Percentiles rank a stretch among this genome's conserved stretches.
Conservation (phyloP, 345 rosid species). For the Salix purpurea region DNA sequence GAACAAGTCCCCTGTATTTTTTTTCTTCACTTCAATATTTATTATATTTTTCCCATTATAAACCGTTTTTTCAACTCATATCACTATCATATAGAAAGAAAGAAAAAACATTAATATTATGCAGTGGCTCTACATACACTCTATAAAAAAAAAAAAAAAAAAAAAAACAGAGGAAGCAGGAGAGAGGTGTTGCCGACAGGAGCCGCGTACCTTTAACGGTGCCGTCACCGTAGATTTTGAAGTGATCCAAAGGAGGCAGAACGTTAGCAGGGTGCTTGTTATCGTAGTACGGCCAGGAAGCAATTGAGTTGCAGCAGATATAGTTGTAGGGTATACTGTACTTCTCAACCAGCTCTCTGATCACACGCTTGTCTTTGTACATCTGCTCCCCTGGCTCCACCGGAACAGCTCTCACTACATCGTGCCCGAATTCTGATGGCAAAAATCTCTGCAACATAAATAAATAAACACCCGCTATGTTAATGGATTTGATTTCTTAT, state of each 20-base stretch:
- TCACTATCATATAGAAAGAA: not conserved
- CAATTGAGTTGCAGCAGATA: conserved; percentile 73
- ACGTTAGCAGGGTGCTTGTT: conserved; percentile 59
- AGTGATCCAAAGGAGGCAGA: conserved; percentile 59
- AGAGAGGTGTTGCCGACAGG: not conserved
- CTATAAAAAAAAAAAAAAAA: too few species aligned
- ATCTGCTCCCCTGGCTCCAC: conserved; percentile 54
- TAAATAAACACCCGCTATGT: not conserved
- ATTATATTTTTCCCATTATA: not conserved
- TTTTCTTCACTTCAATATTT: not conserved
- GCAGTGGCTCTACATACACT: not conserved
- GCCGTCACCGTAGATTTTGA: conserved; percentile 68
- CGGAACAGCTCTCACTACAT: conserved; percentile 55
- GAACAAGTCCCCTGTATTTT: not conserved
- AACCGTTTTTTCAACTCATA: not conserved
- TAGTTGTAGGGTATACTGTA: conserved; percentile 46
- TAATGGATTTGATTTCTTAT: not conserved
- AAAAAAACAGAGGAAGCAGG: too few species aligned
- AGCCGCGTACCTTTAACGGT: conserved; percentile 45
- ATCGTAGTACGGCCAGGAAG: conserved; percentile 71
- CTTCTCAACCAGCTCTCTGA: conserved; percentile 43
- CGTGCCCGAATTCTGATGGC: conserved; percentile 80
- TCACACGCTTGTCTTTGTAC: conserved; percentile 49
- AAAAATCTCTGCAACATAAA: conserved; percentile 44
- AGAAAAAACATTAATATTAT: not conserved